Base-by-base conservation (phyloP, 352 stramenopile genomes). In the Globisporangium radiosum region DNA sequence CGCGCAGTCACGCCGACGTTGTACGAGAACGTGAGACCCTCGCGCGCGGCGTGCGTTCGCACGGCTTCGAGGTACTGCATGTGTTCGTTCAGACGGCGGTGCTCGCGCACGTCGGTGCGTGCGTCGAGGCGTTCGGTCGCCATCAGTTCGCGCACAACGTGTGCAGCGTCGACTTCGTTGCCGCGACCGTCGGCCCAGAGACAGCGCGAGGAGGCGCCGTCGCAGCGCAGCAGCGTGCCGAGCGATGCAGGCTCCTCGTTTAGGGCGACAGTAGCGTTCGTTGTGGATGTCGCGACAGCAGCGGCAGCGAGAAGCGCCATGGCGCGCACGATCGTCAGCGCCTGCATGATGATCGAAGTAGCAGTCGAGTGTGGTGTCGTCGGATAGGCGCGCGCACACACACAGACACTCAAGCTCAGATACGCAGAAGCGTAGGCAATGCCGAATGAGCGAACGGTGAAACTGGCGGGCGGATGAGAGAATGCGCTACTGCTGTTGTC, bases 11-110 rank as follows among this genome's bases (percentile, higher is more conserved):
- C 76, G 47, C 83, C 83, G 69, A 87, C 76, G 4, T 65, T 56
- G 69, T 88, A 89, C 47, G 76, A 62, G 39, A 93, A 89, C 11
- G 52, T 37, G 39, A 87, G 58, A n/a, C 70, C 71, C 17, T 68
- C 60, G 3, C 53, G 38, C 38, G 42, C 48, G 14, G 83, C 79
- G 56, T 81, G 69, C 61, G 59, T 64, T 47, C 88, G 69, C 39
- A 93, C 76, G 61, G 83, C 74, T 58, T 92, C 76, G 15, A 92
- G 58, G 66, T 92, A 90, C 25, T 73, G 63, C 36, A 90, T 68
- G 65, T 88, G 78, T 17, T 63, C 60, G 51, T 88, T 68, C 54
- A 92, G 69, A n/a, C 74, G 75, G 9, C 68, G 73, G 47, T 73
- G 68, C 57, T 74, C 74, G 39, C 75, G 65, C 47, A 65, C 67